Base-by-base conservation (phyloP, 495 filamentous ascomycete genomes). In the Aspergillus egyptiacus region DNA sequence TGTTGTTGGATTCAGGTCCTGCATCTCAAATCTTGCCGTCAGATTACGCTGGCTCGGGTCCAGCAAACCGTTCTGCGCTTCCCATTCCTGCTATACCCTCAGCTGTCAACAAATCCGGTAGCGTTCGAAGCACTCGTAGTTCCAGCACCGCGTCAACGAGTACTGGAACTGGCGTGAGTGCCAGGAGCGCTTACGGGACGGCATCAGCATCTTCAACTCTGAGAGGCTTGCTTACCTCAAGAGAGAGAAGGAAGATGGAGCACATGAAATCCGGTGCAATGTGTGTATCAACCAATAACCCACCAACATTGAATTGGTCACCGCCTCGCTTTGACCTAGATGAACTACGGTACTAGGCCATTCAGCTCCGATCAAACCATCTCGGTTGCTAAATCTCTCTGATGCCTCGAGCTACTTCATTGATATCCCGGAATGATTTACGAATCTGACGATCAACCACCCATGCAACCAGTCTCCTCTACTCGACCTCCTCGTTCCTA, bases 181-280 rank as follows among this genome's bases (percentile, higher is more conserved):
- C 61, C 2, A 65, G 69, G n/a, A 73, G 69, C 38, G 48, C 67
- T 5, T 70, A 71, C 41, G 71, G 68, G 2, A 48, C 60, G 14
- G 66, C 70, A 3, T 70, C 60, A 15, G 66, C 70, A 3, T 70
- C 68, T 3, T 74, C 71, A 8, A 63, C 71, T 0, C 58, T 74
- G 13, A 50, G 66, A 35, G 68, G 65, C 6, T 68, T 74, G 35
- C 57, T 74, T 8, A 57, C 63, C 1, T 58, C 62, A 15, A 67
- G 56, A 45, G 69, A 69, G 23, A 63, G 63, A 38, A 60, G 57
- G 11, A 63, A 52, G 17, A 57, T 65, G 37, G 68, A 67, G 25
- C 56, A 53, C 9, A 56, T 65, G 54, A 66, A 58, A n/a, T 54
- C 56, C 11, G 52, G 51, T 5, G 47, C 60, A 22, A 59, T 71